These are phyloP conservation scores for Antarctomyces pellizariae DNA, from an alignment of 495 filamentous ascomycete genomes.

Conservation along the genomic window DNA sequence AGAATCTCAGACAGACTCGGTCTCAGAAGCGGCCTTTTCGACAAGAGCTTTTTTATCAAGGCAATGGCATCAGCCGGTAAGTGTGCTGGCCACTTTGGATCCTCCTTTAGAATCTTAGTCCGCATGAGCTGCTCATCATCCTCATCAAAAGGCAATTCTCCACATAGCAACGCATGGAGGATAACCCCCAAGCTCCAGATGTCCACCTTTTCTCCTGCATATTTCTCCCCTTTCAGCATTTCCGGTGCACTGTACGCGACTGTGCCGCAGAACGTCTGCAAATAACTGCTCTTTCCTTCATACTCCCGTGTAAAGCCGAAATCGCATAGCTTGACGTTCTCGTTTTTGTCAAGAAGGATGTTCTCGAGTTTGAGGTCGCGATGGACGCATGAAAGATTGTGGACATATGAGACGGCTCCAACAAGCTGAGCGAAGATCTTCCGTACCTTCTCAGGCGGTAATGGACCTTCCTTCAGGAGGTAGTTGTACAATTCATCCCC, in stretches of 20 bases:
- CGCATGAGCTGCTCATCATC: conserved; percentile 77
- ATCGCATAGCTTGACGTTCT: conserved; percentile 96
- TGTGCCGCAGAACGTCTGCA: conserved; percentile 95
- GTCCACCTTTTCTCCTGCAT: conserved; percentile 91
- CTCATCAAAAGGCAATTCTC: conserved; percentile 90
- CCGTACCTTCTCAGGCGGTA: conserved; percentile 76
- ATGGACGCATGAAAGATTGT: conserved; percentile 87
- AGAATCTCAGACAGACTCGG: conserved; percentile 76
- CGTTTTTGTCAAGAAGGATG: conserved; percentile 86
- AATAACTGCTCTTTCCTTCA: conserved; percentile 78
- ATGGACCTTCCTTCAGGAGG: conserved; percentile 60
- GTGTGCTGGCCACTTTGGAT: conserved; percentile 64
- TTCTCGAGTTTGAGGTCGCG: conserved; percentile 95
- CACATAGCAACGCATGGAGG: conserved; percentile 73
- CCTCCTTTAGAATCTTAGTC: conserved; percentile 55
- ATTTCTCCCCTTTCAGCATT: conserved; percentile 96
- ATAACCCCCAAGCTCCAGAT: conserved; percentile 97
- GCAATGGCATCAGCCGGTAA: conserved; percentile 54
- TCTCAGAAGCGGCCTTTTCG: conserved; percentile 68
- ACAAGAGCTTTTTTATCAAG: conserved; percentile 53
- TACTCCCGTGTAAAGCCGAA: conserved; percentile 97
- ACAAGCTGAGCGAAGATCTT: conserved; percentile 91
- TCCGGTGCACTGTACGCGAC: conserved; percentile 95
- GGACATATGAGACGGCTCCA: conserved; percentile 86
- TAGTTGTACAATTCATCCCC: conserved; percentile 96